phyloP scores from a whole-genome alignment of 176 grass and related monocot species.

The Aegilops sharonensis region DNA sequence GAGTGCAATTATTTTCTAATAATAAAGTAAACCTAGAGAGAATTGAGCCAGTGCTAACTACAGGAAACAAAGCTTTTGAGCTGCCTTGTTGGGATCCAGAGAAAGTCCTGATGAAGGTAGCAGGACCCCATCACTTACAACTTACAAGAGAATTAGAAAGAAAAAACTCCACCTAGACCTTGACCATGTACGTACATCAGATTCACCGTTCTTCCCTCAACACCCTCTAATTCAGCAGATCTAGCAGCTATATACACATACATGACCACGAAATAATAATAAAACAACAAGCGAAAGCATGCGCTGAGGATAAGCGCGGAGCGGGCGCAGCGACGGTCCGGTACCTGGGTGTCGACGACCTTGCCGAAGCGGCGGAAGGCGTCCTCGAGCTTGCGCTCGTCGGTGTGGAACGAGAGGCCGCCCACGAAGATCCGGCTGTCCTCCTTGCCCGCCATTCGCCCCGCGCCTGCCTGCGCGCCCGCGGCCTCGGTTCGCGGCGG shows the following conservation, averaged over 20 bases:
- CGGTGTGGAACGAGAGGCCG: constrained; percentile 67
- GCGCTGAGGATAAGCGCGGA: neutral
- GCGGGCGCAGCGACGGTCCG: neutral
- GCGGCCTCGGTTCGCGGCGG: neutral
- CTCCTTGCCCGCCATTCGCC: constrained; percentile 54
- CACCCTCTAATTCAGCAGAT: constrained; percentile 6
- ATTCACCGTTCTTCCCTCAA: neutral
- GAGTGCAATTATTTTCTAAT: neutral
- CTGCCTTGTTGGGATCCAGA: neutral
- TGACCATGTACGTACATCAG: neutral
- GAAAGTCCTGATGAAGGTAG: neutral
- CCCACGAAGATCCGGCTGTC: constrained; percentile 88
- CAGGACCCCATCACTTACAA: neutral
- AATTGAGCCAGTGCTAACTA: neutral
- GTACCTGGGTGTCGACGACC: constrained; percentile 76
- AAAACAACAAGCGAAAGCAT: neutral
- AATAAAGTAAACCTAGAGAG: too few relatives aligned
- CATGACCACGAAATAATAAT: too few relatives aligned
- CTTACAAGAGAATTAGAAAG: neutral
- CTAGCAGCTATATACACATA: neutral
- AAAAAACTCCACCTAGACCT: too few relatives aligned
- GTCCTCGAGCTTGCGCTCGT: constrained; percentile 62
- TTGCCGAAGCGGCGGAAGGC: constrained; percentile 82
- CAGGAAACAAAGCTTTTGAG: neutral
- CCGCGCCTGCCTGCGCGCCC: neutral